Conservation (phyloP, 2,329 filamentous ascomycete genomes). For the Aspergillus pseudoterreus region DNA sequence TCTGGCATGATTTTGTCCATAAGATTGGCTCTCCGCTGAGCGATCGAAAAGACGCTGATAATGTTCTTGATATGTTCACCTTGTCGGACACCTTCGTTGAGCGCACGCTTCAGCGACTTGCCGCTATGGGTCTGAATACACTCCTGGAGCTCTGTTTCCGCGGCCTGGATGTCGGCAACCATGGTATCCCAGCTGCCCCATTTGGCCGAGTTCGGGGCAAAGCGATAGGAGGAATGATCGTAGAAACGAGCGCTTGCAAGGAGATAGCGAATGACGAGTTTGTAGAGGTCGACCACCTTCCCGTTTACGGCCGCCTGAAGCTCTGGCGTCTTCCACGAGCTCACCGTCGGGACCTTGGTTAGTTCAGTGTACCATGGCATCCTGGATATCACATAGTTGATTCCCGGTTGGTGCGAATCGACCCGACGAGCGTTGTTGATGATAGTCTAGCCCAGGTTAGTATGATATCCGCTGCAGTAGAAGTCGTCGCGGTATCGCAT, state of each 20-base stretch:
- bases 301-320: not conserved
- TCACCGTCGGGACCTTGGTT: not conserved
- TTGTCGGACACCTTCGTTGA: not conserved
- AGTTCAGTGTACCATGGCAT: slow-evolving; percentile 1
- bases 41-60: not conserved
- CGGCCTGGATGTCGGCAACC: not conserved
- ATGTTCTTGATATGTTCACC: not conserved
- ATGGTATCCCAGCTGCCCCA: not conserved
- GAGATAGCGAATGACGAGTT: not conserved
- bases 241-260: not conserved
- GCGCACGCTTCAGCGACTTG: not conserved
- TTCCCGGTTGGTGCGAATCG: not conserved
- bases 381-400: slow-evolving; percentile 1
- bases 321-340: not conserved
- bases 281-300: not conserved
- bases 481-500: not conserved
- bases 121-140: not conserved
- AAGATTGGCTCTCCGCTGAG: not conserved
- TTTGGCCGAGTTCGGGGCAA: not conserved
- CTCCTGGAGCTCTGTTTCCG: not conserved
- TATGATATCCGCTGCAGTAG: not conserved
- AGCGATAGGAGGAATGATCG: not conserved
- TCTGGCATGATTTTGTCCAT: slow-evolving; percentile 2
- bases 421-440: not conserved
- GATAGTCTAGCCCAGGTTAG: not conserved